Evolutionary conservation across 2,329 filamentous ascomycete species (phyloP), one percentile per base, ranked within the genome.

Genomic region (Conoideocrella luteorostrata): DNA sequence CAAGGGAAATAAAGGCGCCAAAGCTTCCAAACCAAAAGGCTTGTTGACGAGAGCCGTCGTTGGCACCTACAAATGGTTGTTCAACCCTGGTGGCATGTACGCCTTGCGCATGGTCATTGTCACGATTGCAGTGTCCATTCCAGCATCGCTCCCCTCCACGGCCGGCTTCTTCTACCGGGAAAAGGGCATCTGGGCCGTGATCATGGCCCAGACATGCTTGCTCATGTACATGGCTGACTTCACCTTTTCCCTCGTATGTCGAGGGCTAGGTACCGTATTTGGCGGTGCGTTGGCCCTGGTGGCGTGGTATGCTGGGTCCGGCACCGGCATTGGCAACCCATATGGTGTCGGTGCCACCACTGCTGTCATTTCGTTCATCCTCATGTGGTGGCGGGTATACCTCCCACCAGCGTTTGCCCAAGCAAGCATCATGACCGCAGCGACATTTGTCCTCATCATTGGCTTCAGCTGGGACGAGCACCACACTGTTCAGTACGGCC

Each of bases 151-250:
- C 4, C 66, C 69, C 0, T 52, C 56, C 21, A 64, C 62, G 1
- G 65, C 72, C 0, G 71, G 68, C 2, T 76, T 77, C 51, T 75
- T 66, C 48, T 75, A 73, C 39, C 64, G 71, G 3, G 65, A 75
- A 44, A 74, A 72, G 50, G 71, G 73, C 0, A 57, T 77, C 0
- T 77, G 73, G 73, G 70, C 61, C 0, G 54, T 75, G 7, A 74
- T 77, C 33, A 76, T 71, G 55, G 72, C 64, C 0, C 73, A 76
- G 49, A 71, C 69, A 0, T 64, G 62, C 1, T 48, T 76, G 3
- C 58, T 75, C 1, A 58, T 70, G 9, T 76, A 75, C 50, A 66
- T 74, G 60, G 66, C 70, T 0, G 73, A 77, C 41, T 75, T 76
- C 32, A 66, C 64, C 0, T 69, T 70, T 39, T 70, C 69, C 0